Base-by-base conservation (phyloP, 2,329 filamentous ascomycete species). In the Chrysoporthe deuterocubensis region DNA sequence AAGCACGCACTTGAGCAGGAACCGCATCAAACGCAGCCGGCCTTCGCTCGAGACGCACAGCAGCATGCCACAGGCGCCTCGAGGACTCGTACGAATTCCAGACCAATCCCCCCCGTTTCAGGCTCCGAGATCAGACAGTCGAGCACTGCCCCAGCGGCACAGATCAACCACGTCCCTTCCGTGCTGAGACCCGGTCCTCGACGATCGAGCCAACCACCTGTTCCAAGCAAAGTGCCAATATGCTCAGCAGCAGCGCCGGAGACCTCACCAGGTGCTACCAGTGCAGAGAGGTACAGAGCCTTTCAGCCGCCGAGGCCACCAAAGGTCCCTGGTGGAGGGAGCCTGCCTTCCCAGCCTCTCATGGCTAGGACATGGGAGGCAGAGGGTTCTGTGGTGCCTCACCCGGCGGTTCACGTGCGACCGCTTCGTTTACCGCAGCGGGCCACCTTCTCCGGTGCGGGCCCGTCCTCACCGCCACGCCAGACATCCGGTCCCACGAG, bases 1-100 rank as follows among this genome's bases (percentile, higher is more conserved):
- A 75, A 72, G 61, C 64, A 52, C 26, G 70, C 69, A 4, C 21
- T 71, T 21, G 64, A 71, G 1, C 61, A 57, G 21, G 21, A 16
- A 14, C 56, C 59, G 6, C 37, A 62, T 14, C 40, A 26, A 18
- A 42, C 32, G 14, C 57, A 13, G 9, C 18, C n/a, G 0, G 9
- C 5, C 7, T 40, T 16, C 16, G 26, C 18, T 42, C 14, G 3
- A 16, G 11, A 18, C 1, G 13, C 14, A 21, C 44, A 21, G 26
- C 59, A 62, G 34, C 26, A 34, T 16, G 2, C 14, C 59, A 50
- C 14, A 42, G 9, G 9, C 62, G 18, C 21, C 44, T 65, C 65
- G 21, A 61, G 56, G 8, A 37, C 61, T 26, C 54, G 57, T 32
- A 57, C 54, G 16, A 66, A 13, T 6, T 62, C 13, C 64, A 64